Conservation (phyloP, 352 stramenopile species). For the Saprolegnia diclina region DNA sequence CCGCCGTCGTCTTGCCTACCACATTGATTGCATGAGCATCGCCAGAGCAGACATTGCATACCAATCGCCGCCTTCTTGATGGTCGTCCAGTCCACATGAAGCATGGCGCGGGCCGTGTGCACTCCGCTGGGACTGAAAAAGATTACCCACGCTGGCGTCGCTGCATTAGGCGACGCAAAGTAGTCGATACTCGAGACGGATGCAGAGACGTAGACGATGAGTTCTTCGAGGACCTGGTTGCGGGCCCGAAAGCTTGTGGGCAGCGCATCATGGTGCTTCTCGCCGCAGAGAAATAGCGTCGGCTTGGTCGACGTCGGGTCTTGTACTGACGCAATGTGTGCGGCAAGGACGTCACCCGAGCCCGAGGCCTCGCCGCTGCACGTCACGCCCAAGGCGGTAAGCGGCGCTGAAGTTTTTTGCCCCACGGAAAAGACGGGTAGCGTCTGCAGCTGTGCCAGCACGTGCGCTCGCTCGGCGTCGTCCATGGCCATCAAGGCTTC, state of each 20-base stretch:
- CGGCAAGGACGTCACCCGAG: conserved; percentile 54
- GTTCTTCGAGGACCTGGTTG: conserved; percentile 44
- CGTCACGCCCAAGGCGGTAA: conserved; percentile 44
- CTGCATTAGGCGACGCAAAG: conserved; percentile 29
- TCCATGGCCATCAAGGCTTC: conserved; percentile 37
- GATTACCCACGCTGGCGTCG: conserved; percentile 53
- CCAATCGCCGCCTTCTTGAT: conserved; percentile 75
- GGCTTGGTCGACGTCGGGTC: conserved; percentile 38
- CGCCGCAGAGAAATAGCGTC: conserved; percentile 65
- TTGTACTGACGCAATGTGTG: conserved; percentile 34
- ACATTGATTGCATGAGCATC: not conserved
- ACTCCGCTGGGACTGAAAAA: conserved; percentile 82
- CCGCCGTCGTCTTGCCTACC: conserved; percentile 62
- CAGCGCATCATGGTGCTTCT: conserved; percentile 59
- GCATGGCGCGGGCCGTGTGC: conserved; percentile 42
- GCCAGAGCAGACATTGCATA: conserved; percentile 28
- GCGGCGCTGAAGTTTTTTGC: conserved; percentile 52
- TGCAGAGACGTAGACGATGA: conserved; percentile 61
- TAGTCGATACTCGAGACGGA: conserved; percentile 42
- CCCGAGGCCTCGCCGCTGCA: conserved; percentile 63
- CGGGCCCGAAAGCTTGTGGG: conserved; percentile 55
- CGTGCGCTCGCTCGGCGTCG: not conserved
- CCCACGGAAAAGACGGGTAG: conserved; percentile 60
- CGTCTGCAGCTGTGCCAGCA: conserved; percentile 33
- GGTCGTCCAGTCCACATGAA: conserved; percentile 37